phyloP scores from a whole-genome alignment of 2,329 filamentous ascomycete genomes.

The Chaetomiaceae sp. region DNA sequence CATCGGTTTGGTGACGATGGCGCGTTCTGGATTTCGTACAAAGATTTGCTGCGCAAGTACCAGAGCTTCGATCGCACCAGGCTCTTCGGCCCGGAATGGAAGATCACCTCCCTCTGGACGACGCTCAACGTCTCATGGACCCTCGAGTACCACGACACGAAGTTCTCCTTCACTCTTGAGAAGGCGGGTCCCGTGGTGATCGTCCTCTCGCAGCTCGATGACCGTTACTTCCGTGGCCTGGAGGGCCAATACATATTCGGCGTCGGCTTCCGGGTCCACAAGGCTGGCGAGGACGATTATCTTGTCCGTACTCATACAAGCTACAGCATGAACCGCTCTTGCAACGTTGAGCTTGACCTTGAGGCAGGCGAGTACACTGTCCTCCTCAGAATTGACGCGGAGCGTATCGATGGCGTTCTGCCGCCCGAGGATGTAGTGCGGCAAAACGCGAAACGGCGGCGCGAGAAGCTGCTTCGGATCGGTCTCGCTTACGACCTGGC shows the following conservation, averaged over 20 bases:
- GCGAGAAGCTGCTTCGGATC: constrained; percentile 54
- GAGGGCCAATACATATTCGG: constrained; percentile 49
- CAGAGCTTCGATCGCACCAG: constrained; percentile 56
- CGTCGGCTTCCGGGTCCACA: constrained; percentile 37
- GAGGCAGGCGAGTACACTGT: constrained; percentile 52
- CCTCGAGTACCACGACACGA: constrained; percentile 52
- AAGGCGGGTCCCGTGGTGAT: constrained; percentile 53
- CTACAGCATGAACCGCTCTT: constrained; percentile 52
- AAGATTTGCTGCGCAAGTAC: constrained; percentile 57
- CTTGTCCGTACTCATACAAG: constrained; percentile 54
- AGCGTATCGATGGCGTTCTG: constrained; percentile 36
- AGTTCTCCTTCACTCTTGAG: constrained; percentile 52
- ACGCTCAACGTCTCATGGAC: constrained; percentile 58
- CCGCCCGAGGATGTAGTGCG: constrained; percentile 54
- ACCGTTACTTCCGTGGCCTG: constrained; percentile 56
- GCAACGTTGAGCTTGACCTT: constrained; percentile 53
- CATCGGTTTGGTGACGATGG: constrained; percentile 57
- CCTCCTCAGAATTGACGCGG: constrained; percentile 49
- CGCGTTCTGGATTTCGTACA: constrained; percentile 58
- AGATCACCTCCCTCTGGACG: constrained; percentile 53
- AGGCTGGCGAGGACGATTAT: constrained; percentile 49
- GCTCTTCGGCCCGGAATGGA: constrained; percentile 55
- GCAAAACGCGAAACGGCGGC: constrained; percentile 42
- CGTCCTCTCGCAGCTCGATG: constrained; percentile 56
- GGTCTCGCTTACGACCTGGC: constrained; percentile 55